Evolutionary conservation across 805 yeast genomes (phyloP).

Genomic region (Saccharomycopsis capsularis): DNA sequence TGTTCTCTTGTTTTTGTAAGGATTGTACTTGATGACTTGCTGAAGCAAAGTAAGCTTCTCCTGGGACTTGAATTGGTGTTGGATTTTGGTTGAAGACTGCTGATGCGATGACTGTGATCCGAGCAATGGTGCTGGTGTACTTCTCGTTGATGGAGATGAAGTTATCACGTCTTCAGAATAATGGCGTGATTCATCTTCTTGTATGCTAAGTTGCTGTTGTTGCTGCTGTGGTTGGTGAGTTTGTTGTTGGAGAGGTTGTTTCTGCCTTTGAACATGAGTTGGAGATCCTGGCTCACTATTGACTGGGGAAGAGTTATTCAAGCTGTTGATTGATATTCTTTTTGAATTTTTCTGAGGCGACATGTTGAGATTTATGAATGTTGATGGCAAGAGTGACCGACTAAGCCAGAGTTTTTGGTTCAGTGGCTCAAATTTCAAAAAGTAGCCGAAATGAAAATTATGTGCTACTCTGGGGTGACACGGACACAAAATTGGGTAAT

Average conservation of each 20-base stretch:
- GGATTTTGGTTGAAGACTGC: slow-evolving; percentile 11
- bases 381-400: too few relatives aligned
- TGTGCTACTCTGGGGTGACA: too few relatives aligned
- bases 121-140: not conserved
- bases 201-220: not conserved
- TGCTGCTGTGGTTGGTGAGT: not conserved
- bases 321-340: slow-evolving; percentile 11
- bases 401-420: too few relatives aligned
- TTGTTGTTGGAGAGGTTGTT: not conserved
- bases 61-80: slow-evolving; percentile 21
- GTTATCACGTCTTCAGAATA: not conserved
- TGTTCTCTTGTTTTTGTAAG: slow-evolving; percentile 18
- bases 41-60: slow-evolving; percentile 19
- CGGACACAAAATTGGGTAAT: too few relatives aligned
- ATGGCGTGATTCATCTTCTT: not conserved
- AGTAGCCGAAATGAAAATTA: too few relatives aligned
- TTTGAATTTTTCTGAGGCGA: slow-evolving; percentile 3
- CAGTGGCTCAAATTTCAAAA: too few relatives aligned
- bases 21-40: slow-evolving; percentile 19
- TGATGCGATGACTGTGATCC: not conserved
- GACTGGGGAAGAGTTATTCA: slow-evolving; percentile 3
- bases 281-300: not conserved
- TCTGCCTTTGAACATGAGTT: not conserved
- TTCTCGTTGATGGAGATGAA: not conserved
- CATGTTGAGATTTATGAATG: too few relatives aligned